A percentile compares a stretch with the other conserved stretches of the same genome.
Evolutionary conservation across 2,329 filamentous ascomycete species (phyloP).

Genomic region (Epichloe hybrida): DNA sequence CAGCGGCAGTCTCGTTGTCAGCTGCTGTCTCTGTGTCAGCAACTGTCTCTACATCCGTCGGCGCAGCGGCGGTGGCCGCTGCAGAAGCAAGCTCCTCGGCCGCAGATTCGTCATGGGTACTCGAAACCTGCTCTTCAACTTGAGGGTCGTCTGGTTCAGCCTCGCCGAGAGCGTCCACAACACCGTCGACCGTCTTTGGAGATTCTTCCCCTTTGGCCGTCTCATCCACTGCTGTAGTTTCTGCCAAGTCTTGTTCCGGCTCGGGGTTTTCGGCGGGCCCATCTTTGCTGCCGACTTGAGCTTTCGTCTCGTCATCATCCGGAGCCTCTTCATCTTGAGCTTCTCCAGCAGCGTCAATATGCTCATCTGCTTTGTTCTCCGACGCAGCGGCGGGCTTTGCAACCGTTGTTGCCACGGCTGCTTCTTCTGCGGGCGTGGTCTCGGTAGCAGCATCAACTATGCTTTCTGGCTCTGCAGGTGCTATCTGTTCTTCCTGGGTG

Average conservation of each 20-base stretch:
- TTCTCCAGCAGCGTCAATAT: conserved; percentile 2
- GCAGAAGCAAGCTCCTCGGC: background rate
- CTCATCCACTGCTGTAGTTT: background rate
- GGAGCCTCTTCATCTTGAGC: conserved; percentile 1
- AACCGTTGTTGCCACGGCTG: background rate
- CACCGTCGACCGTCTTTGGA: background rate
- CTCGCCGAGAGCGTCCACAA: background rate
- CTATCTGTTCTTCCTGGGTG: background rate
- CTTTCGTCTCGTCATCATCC: conserved; percentile 1
- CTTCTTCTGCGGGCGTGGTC: background rate
- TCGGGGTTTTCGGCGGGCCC: background rate
- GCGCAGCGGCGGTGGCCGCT: background rate
- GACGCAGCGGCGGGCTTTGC: background rate
- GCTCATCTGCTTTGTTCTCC: too few species aligned
- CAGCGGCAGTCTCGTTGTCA: background rate
- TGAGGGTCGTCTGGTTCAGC: background rate
- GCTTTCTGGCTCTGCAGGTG: background rate
- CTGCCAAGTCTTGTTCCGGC: conserved; percentile 1
- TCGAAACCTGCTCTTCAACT: background rate
- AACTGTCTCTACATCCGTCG: background rate
- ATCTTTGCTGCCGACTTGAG: conserved; percentile 1
- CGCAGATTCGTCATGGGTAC: too few species aligned
- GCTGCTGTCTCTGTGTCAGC: background rate
- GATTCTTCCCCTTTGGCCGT: background rate
- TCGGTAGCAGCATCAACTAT: background rate